These are phyloP conservation scores for Lepiota venenata DNA, from an alignment of 768 basidiomycete species.

Conservation along the genomic window DNA sequence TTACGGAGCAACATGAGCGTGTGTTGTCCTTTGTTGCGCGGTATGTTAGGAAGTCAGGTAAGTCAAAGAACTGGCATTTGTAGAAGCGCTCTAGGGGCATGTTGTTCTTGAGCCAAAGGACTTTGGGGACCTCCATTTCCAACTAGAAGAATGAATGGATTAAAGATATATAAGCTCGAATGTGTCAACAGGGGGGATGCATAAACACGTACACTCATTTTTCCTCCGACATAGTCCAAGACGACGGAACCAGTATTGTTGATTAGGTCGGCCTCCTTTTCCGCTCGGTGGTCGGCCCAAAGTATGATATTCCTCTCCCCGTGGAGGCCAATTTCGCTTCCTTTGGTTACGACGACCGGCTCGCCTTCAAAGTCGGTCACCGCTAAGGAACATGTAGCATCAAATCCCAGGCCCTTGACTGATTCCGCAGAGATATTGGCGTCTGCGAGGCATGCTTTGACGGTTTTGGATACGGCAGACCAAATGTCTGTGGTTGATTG, in stretches of 20 bases:
- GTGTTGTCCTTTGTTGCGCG: slow-evolving; percentile 72
- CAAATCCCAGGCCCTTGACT: slow-evolving; percentile 90
- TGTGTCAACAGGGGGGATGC: neutral
- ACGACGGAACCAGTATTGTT: slow-evolving; percentile 83
- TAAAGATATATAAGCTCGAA: neutral
- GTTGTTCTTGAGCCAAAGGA: slow-evolving; percentile 92
- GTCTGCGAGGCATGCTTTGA: slow-evolving; percentile 59
- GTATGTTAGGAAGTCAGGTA: slow-evolving; percentile 96
- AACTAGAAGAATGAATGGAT: slow-evolving; percentile 45
- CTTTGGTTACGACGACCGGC: slow-evolving; percentile 74
- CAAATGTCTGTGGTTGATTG: slow-evolving; percentile 92
- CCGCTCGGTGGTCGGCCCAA: slow-evolving; percentile 97
- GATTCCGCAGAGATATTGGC: slow-evolving; percentile 37
- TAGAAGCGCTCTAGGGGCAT: slow-evolving; percentile 73
- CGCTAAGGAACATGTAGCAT: slow-evolving; percentile 95
- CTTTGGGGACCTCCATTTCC: slow-evolving; percentile 98
- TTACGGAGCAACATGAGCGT: slow-evolving; percentile 89
- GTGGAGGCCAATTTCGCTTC: slow-evolving; percentile 52
- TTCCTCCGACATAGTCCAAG: slow-evolving; percentile 92
- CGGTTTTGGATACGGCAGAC: slow-evolving; percentile 59
- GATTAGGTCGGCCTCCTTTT: slow-evolving; percentile 87
- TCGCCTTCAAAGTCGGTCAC: slow-evolving; percentile 73
- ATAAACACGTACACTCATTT: slow-evolving; percentile 72
- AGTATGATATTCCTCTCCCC: slow-evolving; percentile 87
- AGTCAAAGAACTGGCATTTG: slow-evolving; percentile 80